A percentile compares a stretch with the other conserved stretches of the same genome.
These are phyloP conservation scores for Starmera dryadoides DNA, from an alignment of 805 yeast species.

Conservation along the genomic window DNA sequence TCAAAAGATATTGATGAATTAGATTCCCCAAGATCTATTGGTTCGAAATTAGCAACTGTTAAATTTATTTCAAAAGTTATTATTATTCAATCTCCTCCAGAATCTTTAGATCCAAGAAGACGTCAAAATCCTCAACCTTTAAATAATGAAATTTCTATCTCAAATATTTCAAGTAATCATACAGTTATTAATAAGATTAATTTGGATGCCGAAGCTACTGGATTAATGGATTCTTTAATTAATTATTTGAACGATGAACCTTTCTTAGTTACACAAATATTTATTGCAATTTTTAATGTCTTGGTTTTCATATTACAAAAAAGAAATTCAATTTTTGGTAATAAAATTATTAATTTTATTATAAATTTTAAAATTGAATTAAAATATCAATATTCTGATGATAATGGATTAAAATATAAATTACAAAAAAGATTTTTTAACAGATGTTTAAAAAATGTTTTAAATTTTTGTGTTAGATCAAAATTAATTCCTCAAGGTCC, in stretches of 20 bases:
- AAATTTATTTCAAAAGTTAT: slow-evolving; percentile 62
- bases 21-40: slow-evolving; percentile 43
- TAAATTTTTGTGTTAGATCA: slow-evolving; percentile 32
- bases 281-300: slow-evolving; percentile 64
- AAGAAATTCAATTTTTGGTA: slow-evolving; percentile 51
- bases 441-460: slow-evolving; percentile 42
- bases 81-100: slow-evolving; percentile 42
- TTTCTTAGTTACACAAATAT: slow-evolving; percentile 46
- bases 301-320: slow-evolving; percentile 55
- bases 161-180: slow-evolving; percentile 36
- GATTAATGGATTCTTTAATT: slow-evolving; percentile 59
- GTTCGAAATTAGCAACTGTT: slow-evolving; percentile 60
- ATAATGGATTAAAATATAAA: slow-evolving; percentile 35
- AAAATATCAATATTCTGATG: slow-evolving; percentile 39
- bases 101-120: slow-evolving; percentile 18
- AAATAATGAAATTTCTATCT: slow-evolving; percentile 15
- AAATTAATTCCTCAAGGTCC: slow-evolving; percentile 20
- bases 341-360: slow-evolving; percentile 49
- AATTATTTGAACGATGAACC: slow-evolving; percentile 46
- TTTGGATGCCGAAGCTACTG: slow-evolving; percentile 67
- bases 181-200: slow-evolving; percentile 48
- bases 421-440: slow-evolving; percentile 57
- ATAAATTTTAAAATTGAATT: slow-evolving; percentile 55
- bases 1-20: slow-evolving; percentile 31
- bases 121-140: slow-evolving; percentile 6